Percentiles rank a stretch among this genome's conserved stretches.
Evolutionary conservation across 169 alveolate genomes (phyloP).

Genomic region (Perkinsus marinus): DNA sequence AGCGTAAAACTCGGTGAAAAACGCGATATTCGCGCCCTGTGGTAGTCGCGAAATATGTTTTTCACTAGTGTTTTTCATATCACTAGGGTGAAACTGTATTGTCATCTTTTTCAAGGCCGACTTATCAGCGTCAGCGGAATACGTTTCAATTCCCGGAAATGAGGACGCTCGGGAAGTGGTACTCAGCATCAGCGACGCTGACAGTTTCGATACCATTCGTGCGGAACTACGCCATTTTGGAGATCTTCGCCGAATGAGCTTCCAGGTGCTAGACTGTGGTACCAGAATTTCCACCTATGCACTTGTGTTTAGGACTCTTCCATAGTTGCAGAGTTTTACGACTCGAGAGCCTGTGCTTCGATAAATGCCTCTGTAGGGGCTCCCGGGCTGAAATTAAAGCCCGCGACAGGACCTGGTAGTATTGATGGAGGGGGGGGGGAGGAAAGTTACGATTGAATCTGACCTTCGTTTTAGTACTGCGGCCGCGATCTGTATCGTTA

Average conservation of each 20-base stretch:
- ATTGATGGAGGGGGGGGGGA: not conserved
- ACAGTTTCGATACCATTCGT: not conserved
- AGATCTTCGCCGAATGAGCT: not conserved
- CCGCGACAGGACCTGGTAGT: not conserved
- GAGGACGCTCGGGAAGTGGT: not conserved
- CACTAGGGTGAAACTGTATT: not conserved
- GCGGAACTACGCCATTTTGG: not conserved
- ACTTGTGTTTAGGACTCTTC: not conserved
- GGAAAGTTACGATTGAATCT: not conserved
- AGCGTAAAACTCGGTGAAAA: too few species aligned
- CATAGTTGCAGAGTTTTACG: not conserved
- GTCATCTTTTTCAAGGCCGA: not conserved
- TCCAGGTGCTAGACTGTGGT: not conserved
- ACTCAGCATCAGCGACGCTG: not conserved
- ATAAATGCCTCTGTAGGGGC: not conserved
- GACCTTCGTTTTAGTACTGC: not conserved
- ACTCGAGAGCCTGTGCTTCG: not conserved
- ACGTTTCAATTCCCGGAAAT: not conserved
- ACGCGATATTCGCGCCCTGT: too few species aligned
- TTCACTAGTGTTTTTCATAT: too few species aligned
- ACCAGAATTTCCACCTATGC: not conserved
- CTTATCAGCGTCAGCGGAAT: not conserved
- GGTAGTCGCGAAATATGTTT: too few species aligned
- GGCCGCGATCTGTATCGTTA: not conserved
- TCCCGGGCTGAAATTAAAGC: not conserved